Evolutionary conservation across 345 rosid genomes (phyloP).

Genomic region (Salix brachista): DNA sequence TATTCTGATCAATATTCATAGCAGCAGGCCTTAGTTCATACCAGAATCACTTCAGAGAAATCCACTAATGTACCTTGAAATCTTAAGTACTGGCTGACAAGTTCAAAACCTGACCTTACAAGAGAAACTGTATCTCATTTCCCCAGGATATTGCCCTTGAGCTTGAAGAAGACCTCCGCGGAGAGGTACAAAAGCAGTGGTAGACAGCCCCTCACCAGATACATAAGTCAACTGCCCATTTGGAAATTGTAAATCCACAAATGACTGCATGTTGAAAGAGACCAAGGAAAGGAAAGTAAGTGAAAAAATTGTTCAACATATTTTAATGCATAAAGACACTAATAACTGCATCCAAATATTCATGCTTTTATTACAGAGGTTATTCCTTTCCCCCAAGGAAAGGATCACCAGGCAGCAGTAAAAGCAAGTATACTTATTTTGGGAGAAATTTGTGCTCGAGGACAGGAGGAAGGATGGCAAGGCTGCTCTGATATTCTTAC

Average conservation of each 20-base stretch:
- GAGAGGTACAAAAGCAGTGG: constrained; percentile 81
- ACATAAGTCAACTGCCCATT: constrained; percentile 89
- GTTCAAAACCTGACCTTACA: constrained; percentile 52
- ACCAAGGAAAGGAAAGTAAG: not conserved
- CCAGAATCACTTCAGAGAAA: not conserved
- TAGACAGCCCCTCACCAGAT: constrained; percentile 86
- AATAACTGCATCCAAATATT: not conserved
- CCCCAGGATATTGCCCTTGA: constrained; percentile 97
- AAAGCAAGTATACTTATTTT: not conserved
- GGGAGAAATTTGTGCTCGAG: not conserved
- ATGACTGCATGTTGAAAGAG: constrained; percentile 51
- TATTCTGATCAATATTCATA: constrained; percentile 47
- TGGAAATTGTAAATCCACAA: constrained; percentile 90
- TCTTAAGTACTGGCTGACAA: not conserved
- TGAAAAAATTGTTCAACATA: not conserved
- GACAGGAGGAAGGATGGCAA: not conserved
- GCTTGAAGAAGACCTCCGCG: constrained; percentile 95
- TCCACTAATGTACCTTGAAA: not conserved
- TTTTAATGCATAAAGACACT: not conserved
- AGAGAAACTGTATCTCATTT: constrained; percentile 91
- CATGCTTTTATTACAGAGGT: not conserved
- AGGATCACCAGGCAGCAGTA: not conserved
- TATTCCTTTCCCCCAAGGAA: not conserved
- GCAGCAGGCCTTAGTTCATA: constrained; percentile 10
- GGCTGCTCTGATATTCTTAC: not conserved